Evolutionary conservation across 345 rosid species (phyloP).

Genomic region (Capsella bursapastoris): DNA sequence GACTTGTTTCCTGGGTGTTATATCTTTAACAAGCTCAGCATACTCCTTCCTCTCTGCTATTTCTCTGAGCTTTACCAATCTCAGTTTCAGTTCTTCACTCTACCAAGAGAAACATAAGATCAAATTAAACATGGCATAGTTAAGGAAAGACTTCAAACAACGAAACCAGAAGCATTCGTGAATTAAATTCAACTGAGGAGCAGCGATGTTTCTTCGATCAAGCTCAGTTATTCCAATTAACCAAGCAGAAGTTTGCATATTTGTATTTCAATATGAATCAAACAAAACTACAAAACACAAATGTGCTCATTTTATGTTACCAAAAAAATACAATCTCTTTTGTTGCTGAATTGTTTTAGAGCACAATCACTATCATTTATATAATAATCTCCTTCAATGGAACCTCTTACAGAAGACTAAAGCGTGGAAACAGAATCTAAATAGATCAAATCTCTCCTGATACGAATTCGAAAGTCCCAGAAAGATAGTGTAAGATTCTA

Average conservation of each 20-base stretch:
- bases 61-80: conserved; percentile 71
- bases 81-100: conserved; percentile 80
- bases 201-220: neutral
- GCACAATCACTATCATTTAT: neutral
- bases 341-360: neutral
- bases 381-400: neutral
- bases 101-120: conserved; percentile 31
- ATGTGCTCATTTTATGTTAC: neutral
- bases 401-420: too few species aligned
- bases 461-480: neutral
- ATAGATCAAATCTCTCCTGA: too few species aligned
- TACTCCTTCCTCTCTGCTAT: conserved; percentile 83
- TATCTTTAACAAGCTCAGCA: conserved; percentile 85
- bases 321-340: neutral
- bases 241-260: neutral
- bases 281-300: conserved; percentile 9
- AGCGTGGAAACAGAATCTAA: too few species aligned
- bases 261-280: neutral
- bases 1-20: conserved; percentile 59
- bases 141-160: conserved; percentile 9
- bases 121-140: neutral
- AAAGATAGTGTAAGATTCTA: neutral
- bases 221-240: neutral
- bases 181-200: too few species aligned
- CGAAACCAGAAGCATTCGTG: neutral